These are phyloP conservation scores for Komagataella phaffii DNA, from an alignment of 805 yeast species.

Conservation along the genomic window DNA sequence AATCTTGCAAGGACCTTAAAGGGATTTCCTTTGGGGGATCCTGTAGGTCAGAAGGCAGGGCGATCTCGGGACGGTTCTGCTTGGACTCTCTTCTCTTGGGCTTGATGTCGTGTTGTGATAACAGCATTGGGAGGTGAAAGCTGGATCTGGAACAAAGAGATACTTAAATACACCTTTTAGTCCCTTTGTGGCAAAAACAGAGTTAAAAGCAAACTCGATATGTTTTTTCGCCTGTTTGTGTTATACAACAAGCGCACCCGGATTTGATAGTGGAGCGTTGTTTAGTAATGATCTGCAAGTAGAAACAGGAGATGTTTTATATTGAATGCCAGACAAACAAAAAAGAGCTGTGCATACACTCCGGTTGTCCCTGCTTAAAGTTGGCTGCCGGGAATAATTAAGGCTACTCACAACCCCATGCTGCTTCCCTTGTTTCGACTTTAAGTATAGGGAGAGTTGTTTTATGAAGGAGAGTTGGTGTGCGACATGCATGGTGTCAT, in stretches of 20 bases:
- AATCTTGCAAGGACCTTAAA: constrained; percentile 22
- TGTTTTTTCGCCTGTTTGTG: not conserved
- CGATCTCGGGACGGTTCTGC: not conserved
- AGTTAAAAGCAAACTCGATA: not conserved
- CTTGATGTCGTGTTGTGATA: not conserved
- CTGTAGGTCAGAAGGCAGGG: not conserved
- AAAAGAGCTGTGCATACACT: not conserved
- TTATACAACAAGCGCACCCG: not conserved
- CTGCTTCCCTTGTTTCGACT: not conserved
- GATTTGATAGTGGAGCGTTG: not conserved
- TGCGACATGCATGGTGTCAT: not conserved
- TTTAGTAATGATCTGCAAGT: not conserved
- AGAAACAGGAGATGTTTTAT: not conserved
- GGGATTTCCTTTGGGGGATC: constrained; percentile 18
- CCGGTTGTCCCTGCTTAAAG: not conserved
- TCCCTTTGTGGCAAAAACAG: not conserved
- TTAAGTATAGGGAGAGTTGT: not conserved
- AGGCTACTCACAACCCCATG: too few species aligned
- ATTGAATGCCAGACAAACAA: not conserved
- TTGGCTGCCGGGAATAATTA: not conserved
- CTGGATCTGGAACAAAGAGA: not conserved
- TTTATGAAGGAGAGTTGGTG: not conserved
- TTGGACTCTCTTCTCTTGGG: not conserved
- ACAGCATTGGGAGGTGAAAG: not conserved
- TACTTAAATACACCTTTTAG: not conserved